Evolutionary conservation across 2,329 filamentous ascomycete genomes (phyloP), one percentile per base, ranked within the genome.

Genomic region (Arachnomyces sp.): DNA sequence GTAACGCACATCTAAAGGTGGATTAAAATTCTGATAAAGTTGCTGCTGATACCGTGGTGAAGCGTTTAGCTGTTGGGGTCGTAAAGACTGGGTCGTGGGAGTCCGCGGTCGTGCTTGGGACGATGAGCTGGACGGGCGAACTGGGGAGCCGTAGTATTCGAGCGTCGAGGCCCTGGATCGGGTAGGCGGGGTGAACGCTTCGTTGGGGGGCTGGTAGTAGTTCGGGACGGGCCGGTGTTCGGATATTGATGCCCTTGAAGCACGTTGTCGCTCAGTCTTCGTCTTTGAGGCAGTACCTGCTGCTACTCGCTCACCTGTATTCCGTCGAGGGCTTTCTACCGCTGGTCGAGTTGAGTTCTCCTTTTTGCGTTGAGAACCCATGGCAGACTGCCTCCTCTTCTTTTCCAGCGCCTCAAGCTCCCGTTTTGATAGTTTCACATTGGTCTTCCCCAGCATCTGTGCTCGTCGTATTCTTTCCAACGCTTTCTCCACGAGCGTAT

Each of bases 331-430:
- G 34, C 32, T 34, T 28, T 41, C 41, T 16, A 31, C 17, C 17
- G 33, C 17, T 12, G 31, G 16, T 34, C 41, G 32, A 29, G 46
- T 39, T 13, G 44, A 41, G 11, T 41, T 40, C 28, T 43, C 41
- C 33, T 58, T 49, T 45, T 55, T 53, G 49, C 53, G 53, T 46
- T 54, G 50, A 28, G 38, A 42, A 43, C 49, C 54, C 44, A 42
- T 49, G 40, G 66, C 64, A 28, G 68, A 67, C 49, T 73, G 68
- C 52, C 79, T 66, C 43, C 81, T 76, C 58, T 79, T 76, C 46
- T 79, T 76, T 57, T 90, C 82, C 50, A 94, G 71, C 34, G 87
- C 88, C 46, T 81, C 82, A 51, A 94, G 70, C 61, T 95, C 89
- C 39, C 83, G 79, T 54, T 81, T 76, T 51, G 76, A 87, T 47